Percentiles rank a stretch among this genome's conserved stretches.
Conservation (phyloP, 257 asterid species). For the Nicotiana knightiana region DNA sequence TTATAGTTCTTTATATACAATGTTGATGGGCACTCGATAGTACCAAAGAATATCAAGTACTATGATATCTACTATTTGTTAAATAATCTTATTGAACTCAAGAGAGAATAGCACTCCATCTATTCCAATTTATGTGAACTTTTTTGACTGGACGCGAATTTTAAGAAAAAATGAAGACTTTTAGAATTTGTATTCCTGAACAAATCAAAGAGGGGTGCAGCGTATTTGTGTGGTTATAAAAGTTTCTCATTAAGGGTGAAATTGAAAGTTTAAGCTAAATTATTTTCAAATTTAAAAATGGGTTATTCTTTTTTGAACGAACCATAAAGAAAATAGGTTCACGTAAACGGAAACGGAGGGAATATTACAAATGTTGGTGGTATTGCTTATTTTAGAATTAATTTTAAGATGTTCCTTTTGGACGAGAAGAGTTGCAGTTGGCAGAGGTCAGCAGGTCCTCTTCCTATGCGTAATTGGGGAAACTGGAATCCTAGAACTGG, state of each 20-base stretch:
- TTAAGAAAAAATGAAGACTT: no score
- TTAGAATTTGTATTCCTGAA: no score
- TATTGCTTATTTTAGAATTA: background rate
- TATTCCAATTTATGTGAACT: no score
- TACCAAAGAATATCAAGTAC: background rate
- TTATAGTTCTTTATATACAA: background rate
- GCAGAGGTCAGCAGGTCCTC: background rate
- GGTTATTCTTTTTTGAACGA: no score
- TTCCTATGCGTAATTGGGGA: background rate
- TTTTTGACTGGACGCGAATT: no score
- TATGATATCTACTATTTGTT: background rate
- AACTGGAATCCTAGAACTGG: background rate
- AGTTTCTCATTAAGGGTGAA: no score
- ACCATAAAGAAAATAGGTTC: no score
- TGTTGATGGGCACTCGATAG: background rate
- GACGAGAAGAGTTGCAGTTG: background rate
- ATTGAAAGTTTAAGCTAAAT: no score
- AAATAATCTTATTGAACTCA: background rate
- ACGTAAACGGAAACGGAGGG: no score
- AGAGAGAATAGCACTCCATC: background rate
- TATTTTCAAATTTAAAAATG: no score
- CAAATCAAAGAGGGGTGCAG: no score
- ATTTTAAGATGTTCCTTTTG: background rate
- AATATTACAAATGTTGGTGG: background rate
- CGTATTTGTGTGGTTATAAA: no score